Base-by-base conservation (phyloP, 2,329 filamentous ascomycete genomes). In the Kalmusia sp. region DNA sequence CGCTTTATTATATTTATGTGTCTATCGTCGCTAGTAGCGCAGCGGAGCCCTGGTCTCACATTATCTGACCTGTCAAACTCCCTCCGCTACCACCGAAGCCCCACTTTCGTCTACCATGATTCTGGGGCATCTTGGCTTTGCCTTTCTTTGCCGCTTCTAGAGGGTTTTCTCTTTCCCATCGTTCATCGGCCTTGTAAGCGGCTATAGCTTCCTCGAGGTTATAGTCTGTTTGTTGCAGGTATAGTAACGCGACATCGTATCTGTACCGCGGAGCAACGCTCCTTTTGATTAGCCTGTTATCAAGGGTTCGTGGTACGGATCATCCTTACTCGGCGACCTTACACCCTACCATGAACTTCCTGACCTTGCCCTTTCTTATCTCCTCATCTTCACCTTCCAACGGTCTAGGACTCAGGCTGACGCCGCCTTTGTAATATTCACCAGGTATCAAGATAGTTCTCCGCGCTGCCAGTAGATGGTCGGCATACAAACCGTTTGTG, bases 281-380 rank as follows among this genome's bases (percentile, higher is more conserved):
- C 73, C 55, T 62, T 56, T 49, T 50, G 43, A 63, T 79, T 62
- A 79, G 75, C 60, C 49, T 58, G 33, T 51, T 35, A 34, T 19
- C 14, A 22, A 15, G 3, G 14, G 11, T 11, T 17, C 8, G 34
- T 3, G 14, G 1, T 30, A 24, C n/a, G n/a, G 12, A n/a, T 21
- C n/a, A 7, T 33, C 77, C 81, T 76, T 87, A 93, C 79, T 93
- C 88, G 21, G 84, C 78, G 24, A 91, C 88, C 70, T 93, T 93
- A 75, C 87, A 91, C 1, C 82, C 81, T 2, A 91, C 86, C 90
- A 93, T 93, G 80, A 88, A 93, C 56, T 88, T 84, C 35, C 91
- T 81, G 28, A 93, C 81, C 67, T 87, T 87, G 15, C 78, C 81
- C 75, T 91, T 93, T 57, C 86, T 82, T 44, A 83, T 78, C 74